These are phyloP conservation scores for Volvox reticuliferus DNA, from an alignment of 139 green algal species.

Conservation along the genomic window DNA sequence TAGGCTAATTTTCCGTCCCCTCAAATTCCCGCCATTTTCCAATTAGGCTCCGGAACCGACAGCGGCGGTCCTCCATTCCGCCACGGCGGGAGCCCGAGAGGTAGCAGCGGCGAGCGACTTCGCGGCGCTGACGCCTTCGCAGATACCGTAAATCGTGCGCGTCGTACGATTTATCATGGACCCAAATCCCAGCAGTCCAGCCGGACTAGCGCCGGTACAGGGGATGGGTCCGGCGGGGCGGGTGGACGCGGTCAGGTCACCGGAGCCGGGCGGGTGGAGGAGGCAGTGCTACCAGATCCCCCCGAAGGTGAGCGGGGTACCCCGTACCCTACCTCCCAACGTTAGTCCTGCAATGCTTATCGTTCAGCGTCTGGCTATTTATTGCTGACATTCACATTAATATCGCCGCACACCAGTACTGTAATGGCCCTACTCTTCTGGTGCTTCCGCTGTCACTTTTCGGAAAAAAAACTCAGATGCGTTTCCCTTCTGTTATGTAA, in stretches of 20 bases:
- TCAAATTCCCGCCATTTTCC: no score
- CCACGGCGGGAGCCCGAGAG: not conserved
- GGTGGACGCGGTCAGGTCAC: not conserved
- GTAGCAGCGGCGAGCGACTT: not conserved
- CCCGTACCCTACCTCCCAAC: no score
- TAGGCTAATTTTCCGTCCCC: no score
- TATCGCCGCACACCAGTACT: no score
- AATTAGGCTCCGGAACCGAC: not conserved
- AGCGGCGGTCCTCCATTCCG: not conserved
- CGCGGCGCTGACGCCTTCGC: constrained; percentile 12
- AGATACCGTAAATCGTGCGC: not conserved
- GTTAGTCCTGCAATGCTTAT: no score
- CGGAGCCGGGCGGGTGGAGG: not conserved
- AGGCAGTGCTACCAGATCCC: not conserved
- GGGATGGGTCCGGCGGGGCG: not conserved
- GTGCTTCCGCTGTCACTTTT: no score
- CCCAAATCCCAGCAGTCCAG: not conserved
- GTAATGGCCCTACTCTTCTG: no score
- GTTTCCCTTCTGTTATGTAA: no score
- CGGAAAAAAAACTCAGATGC: no score
- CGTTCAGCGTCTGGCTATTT: no score
- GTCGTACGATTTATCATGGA: not conserved
- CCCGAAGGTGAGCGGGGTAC: not conserved
- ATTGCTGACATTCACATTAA: no score
- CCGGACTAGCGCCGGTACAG: not conserved